Evolutionary conservation across 2,329 filamentous ascomycete genomes (phyloP).

Genomic region (Ceratocystis ficicola): DNA sequence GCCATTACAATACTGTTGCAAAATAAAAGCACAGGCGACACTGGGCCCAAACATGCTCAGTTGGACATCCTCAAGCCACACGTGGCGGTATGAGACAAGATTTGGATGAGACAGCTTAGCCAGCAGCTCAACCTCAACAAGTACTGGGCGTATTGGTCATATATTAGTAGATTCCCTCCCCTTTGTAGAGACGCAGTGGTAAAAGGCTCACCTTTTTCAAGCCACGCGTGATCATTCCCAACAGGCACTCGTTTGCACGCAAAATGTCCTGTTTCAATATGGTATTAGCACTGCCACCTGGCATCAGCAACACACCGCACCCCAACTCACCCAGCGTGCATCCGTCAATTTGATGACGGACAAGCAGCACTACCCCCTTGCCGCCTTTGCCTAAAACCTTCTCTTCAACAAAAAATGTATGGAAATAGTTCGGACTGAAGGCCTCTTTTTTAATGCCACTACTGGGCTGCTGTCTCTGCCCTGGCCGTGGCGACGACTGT

Average conservation of each 20-base stretch:
- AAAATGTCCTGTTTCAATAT: conserved; percentile 50
- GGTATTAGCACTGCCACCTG: not conserved
- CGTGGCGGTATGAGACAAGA: conserved; percentile 89
- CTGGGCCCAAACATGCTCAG: conserved; percentile 78
- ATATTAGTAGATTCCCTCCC: not conserved
- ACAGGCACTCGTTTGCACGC: conserved; percentile 96
- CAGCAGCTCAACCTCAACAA: conserved; percentile 85
- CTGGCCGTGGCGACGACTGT: not conserved
- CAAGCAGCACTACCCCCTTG: conserved; percentile 88
- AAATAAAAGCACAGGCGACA: conserved; percentile 88
- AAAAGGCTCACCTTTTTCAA: conserved; percentile 54
- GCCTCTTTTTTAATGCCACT: conserved; percentile 74
- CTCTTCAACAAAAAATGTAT: conserved; percentile 85
- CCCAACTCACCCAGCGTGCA: conserved; percentile 52
- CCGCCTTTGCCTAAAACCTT: conserved; percentile 76
- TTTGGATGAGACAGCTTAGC: conserved; percentile 90
- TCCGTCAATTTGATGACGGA: conserved; percentile 81
- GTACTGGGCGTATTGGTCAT: conserved; percentile 33
- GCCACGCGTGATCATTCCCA: conserved; percentile 84
- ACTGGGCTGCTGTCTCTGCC: conserved; percentile 24
- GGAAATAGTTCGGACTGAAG: conserved; percentile 87
- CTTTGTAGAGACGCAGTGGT: not conserved
- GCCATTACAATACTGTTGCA: conserved; percentile 94
- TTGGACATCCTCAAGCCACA: conserved; percentile 85
- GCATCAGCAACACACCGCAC: not conserved